Base-by-base conservation (phyloP, 2,329 filamentous ascomycete species). In the Colletotrichum eleusines region DNA sequence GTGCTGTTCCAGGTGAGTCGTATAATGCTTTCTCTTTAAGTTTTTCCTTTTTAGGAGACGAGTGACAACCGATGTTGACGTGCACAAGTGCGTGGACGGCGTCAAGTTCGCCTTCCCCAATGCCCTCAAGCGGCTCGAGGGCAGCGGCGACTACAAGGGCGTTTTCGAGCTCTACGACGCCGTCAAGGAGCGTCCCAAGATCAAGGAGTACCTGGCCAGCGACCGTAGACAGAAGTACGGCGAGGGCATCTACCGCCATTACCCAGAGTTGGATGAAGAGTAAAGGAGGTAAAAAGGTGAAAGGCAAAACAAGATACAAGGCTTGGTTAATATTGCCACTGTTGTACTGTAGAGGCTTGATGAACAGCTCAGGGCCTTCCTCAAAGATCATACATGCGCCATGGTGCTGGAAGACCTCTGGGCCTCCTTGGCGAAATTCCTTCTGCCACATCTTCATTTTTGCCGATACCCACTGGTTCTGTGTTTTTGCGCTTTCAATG, bases 121-220 rank as follows among this genome's bases (percentile, higher is more conserved):
- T 75, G 89, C 92, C 44, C 79, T 87, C 63, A 85, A 82, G 71
- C 84, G 83, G 40, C 79, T 89, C 62, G 85, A 87, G 78, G 81
- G 84, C 57, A 83, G 83, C 33, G 86, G 85, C 3, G 85, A 91
- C 53, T 93, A 89, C 73, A 80, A 83, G 1, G 80, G 84, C 58
- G 84, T 94, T 3, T 92, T 94, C 75, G 84, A 81, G 48, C 86
- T 94, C 44, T 90, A 92, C 74, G 84, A 88, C 0, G 86, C 86
- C 1, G 86, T 95, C 20, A 88, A 89, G 80, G 84, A 86, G 66
- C 82, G 89, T 44, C 88, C 88, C 23, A 89, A 85, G 50, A 86
- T 95, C 75, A 91, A 90, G 80, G 86, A 83, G 53, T 95, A 95
- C 77, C 79, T 95, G 62, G 85, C 80, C 26, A 94, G 92, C 78